These are phyloP conservation scores for Mallotus nudiflorus DNA, from an alignment of 345 rosid genomes.

Conservation along the genomic window DNA sequence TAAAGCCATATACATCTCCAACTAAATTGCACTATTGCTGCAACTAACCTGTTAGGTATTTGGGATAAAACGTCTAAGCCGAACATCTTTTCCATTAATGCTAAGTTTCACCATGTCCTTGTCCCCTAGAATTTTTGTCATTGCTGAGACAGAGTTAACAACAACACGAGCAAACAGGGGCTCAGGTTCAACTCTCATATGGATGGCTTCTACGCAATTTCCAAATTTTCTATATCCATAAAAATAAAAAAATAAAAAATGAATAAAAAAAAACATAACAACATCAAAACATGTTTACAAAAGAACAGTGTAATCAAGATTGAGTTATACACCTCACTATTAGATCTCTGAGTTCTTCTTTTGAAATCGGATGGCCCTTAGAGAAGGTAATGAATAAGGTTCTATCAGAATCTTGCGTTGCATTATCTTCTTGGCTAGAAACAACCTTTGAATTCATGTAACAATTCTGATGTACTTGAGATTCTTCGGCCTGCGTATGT, in stretches of 20 bases:
- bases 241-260: background rate
- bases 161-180: conserved; percentile 26
- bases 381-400: conserved; percentile 37
- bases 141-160: background rate
- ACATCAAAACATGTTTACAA: background rate
- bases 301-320: background rate
- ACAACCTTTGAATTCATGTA: background rate
- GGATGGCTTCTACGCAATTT: conserved; percentile 17
- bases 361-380: conserved; percentile 25
- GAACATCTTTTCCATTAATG: conserved; percentile 7
- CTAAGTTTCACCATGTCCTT: conserved; percentile 2
- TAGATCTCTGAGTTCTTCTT: conserved; percentile 21
- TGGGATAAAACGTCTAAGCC: background rate
- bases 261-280: background rate
- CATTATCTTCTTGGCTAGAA: background rate
- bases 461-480: background rate
- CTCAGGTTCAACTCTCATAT: background rate
- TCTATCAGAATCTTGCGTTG: background rate
- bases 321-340: conserved; percentile 17
- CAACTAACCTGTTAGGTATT: conserved; percentile 3
- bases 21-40: background rate
- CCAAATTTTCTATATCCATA: conserved; percentile 22
- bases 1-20: background rate
- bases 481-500: background rate
- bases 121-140: conserved; percentile 17